Evolutionary conservation across 2,329 filamentous ascomycete species (phyloP).

Genomic region (Ceratocystis albifundus): DNA sequence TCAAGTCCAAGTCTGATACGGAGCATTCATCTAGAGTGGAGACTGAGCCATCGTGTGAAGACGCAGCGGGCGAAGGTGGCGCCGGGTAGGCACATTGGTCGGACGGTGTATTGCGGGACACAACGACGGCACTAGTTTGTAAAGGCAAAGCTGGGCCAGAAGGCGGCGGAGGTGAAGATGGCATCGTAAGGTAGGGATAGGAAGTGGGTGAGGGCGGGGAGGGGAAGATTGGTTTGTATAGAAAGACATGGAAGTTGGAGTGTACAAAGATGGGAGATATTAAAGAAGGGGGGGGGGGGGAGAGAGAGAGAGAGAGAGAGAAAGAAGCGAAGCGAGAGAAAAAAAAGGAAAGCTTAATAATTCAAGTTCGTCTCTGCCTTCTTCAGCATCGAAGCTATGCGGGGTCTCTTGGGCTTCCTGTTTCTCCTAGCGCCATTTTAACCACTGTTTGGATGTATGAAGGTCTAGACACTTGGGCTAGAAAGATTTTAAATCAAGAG

Average conservation of each 20-base stretch:
- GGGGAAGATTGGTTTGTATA: not conserved
- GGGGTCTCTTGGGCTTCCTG: not conserved
- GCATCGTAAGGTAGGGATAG: conserved; percentile 15
- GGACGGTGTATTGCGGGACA: conserved; percentile 30
- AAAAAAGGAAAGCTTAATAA: not conserved
- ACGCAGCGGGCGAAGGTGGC: conserved; percentile 39
- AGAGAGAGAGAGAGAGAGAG: too few relatives aligned
- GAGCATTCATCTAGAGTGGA: conserved; percentile 19
- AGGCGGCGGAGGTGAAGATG: conserved; percentile 10
- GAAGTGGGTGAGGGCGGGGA: not conserved
- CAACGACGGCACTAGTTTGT: conserved; percentile 42
- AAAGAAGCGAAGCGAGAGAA: conserved; percentile 1
- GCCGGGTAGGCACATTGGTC: conserved; percentile 29
- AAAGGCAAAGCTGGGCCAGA: conserved; percentile 25
- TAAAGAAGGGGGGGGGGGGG: not conserved
- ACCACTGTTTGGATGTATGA: not conserved
- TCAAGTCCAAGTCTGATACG: conserved; percentile 20
- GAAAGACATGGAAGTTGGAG: too few relatives aligned
- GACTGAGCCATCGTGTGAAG: conserved; percentile 18
- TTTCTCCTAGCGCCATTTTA: not conserved
- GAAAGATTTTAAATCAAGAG: too few relatives aligned
- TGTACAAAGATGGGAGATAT: too few relatives aligned
- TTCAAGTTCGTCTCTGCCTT: not conserved
- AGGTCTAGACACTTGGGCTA: not conserved
- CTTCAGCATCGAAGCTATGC: not conserved